Conservation (phyloP, 495 filamentous ascomycete genomes). For the Penicillium goetzii region DNA sequence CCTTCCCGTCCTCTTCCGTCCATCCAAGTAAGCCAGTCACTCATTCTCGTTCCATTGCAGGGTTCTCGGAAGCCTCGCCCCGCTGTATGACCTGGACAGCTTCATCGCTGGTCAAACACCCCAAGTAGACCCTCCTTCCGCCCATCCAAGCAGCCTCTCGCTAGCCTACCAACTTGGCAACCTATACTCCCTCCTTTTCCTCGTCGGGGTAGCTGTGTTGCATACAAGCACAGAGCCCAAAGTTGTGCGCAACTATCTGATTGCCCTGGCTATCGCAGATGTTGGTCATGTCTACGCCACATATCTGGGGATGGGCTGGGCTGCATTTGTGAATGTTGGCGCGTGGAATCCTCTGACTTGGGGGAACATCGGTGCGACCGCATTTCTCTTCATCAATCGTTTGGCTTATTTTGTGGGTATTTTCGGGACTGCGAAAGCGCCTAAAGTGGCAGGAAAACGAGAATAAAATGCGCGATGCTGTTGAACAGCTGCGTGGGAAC, state of each 20-base stretch:
- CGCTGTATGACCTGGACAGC: constrained; percentile 57
- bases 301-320: constrained; percentile 59
- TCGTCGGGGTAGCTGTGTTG: constrained; percentile 62
- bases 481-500: neutral
- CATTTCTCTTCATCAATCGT: constrained; percentile 58
- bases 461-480: constrained; percentile 18
- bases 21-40: constrained; percentile 15
- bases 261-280: constrained; percentile 67
- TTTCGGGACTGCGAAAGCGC: constrained; percentile 53
- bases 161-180: constrained; percentile 69
- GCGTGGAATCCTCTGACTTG: constrained; percentile 72
- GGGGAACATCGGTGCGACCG: constrained; percentile 72
- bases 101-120: constrained; percentile 66
- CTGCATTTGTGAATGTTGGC: constrained; percentile 53
- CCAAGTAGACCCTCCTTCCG: constrained; percentile 28
- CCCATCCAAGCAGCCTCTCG: constrained; percentile 49
- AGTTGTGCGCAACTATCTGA: constrained; percentile 69
- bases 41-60: constrained; percentile 35
- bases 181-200: constrained; percentile 64
- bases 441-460: constrained; percentile 33
- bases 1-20: constrained; percentile 12
- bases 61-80: constrained; percentile 57
- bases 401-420: constrained; percentile 59
- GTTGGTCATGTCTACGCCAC: constrained; percentile 71
- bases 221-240: constrained; percentile 64